Conservation (phyloP, 306 rosid genomes). For the Canavalia gladiata region DNA sequence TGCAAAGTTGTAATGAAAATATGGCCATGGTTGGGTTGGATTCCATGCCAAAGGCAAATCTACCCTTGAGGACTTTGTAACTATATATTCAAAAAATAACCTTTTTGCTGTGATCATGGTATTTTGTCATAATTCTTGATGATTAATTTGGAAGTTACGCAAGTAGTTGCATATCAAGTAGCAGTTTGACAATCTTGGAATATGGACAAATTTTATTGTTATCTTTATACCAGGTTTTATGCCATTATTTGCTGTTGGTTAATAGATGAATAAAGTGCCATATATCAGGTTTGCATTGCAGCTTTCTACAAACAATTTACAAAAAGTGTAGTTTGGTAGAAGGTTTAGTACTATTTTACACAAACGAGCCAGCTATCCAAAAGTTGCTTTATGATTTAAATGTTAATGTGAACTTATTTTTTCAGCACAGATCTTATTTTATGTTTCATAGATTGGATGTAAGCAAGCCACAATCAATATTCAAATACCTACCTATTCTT, state of each 20-base stretch:
- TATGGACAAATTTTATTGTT: not conserved
- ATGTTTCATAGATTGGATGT: slow-evolving; percentile 94
- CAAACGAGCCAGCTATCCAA: too few species aligned
- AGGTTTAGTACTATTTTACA: too few species aligned
- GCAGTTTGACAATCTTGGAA: slow-evolving; percentile 30
- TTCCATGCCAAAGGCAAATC: slow-evolving; percentile 88
- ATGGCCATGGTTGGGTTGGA: slow-evolving; percentile 70
- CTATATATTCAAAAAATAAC: slow-evolving; percentile 40
- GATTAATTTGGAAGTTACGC: slow-evolving; percentile 32
- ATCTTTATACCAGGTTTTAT: too few species aligned
- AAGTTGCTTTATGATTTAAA: not conserved
- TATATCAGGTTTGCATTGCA: too few species aligned
- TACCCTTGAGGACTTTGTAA: slow-evolving; percentile 96
- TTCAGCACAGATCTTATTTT: slow-evolving; percentile 96
- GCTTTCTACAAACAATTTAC: too few species aligned
- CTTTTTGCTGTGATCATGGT: slow-evolving; percentile 29
- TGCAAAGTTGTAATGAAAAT: slow-evolving; percentile 52
- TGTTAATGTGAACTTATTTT: slow-evolving; percentile 31
- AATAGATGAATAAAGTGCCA: too few species aligned
- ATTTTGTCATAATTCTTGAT: not conserved
- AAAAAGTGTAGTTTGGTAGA: too few species aligned
- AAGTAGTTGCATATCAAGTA: slow-evolving; percentile 21
- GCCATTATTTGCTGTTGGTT: too few species aligned
- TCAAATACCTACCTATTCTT: slow-evolving; percentile 81
- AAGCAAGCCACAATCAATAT: slow-evolving; percentile 68